Evolutionary conservation across 2,329 filamentous ascomycete genomes (phyloP), one percentile per base, ranked within the genome.

Genomic region (Arthroderma uncinatum): DNA sequence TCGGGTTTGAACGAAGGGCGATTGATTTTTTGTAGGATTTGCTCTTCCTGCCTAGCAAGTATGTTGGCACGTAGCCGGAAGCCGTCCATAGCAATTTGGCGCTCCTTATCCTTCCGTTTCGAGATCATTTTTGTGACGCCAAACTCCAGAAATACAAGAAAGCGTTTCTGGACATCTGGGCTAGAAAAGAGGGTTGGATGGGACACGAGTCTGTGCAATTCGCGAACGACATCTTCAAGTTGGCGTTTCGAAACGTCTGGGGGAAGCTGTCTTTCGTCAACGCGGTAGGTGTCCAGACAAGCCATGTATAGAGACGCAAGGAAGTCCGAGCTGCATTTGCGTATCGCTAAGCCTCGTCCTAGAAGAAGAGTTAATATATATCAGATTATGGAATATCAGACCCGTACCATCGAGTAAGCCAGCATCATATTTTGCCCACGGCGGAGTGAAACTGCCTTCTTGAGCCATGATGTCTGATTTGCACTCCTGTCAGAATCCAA

Each of bases 321-420:
- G 25, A 48, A 60, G 6, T 53, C 56, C 28, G 39, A 40, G 58
- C 53, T 58, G 39, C 58, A 58, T 47, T 56, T 58, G 28, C 56
- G 55, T 16, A 39, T 52, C 8, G 56, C 37, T 14, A 39, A n/a
- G 9, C 58, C 42, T 12, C 55, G 33, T 12, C 36, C 55, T 52
- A 28, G 3, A 28, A n/a, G n/a, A 53, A 14, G 5, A 33, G 28
- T 23, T 23, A 28, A 16, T 14, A 50, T 33, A n/a, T 7, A 16
- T n/a, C 25, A 9, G 44, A 10, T 14, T 36, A 2, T 14, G 14
- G 10, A 21, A 14, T 10, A 34, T 19, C 5, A 53, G 34, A 19
- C 23, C 28, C 50, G 7, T 40, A 59, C 58, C 30, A 28, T 53
- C 53, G 23, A 59, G 30, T 5, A 58, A 33, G n/a, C 58, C 58